These are phyloP conservation scores for Sequoia sempervirens DNA, from an alignment of 75 land plant species.

Conservation along the genomic window DNA sequence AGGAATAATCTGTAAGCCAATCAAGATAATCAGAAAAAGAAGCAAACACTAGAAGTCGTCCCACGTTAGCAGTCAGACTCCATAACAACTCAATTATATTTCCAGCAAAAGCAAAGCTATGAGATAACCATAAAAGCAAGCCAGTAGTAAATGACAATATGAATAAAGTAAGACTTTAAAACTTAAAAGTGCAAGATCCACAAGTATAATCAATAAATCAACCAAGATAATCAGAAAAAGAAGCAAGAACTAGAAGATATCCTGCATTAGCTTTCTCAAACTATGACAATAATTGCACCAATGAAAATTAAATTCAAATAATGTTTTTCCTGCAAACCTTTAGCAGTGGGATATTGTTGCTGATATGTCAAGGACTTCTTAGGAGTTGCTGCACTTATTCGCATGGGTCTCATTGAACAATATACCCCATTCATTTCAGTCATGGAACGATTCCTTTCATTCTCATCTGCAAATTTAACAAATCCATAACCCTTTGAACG, in stretches of 20 bases:
- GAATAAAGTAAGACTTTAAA: too few species aligned
- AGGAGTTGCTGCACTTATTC: constrained; percentile 84
- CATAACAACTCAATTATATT: neutral
- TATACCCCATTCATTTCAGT: constrained; percentile 90
- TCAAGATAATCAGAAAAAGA: neutral
- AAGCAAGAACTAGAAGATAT: neutral
- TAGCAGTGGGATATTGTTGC: constrained; percentile 44
- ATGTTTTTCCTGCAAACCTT: constrained; percentile 46
- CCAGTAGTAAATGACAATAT: too few species aligned
- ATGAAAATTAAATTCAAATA: neutral
- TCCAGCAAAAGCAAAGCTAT: neutral
- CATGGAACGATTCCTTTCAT: constrained; percentile 81
- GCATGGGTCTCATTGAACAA: constrained; percentile 90
- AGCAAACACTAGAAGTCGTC: neutral
- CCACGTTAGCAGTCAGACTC: neutral
- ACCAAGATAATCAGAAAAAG: neutral
- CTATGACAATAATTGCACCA: neutral
- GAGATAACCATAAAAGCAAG: neutral
- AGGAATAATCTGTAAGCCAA: neutral
- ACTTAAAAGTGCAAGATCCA: too few species aligned
- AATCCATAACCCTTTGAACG: constrained; percentile 96
- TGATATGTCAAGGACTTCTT: constrained; percentile 57
- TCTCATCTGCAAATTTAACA: constrained; percentile 90
- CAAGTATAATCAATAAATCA: too few species aligned
- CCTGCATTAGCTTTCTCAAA: neutral